phyloP scores from a whole-genome alignment of 2,329 filamentous ascomycete genomes.

The Podosphaera fusca region DNA sequence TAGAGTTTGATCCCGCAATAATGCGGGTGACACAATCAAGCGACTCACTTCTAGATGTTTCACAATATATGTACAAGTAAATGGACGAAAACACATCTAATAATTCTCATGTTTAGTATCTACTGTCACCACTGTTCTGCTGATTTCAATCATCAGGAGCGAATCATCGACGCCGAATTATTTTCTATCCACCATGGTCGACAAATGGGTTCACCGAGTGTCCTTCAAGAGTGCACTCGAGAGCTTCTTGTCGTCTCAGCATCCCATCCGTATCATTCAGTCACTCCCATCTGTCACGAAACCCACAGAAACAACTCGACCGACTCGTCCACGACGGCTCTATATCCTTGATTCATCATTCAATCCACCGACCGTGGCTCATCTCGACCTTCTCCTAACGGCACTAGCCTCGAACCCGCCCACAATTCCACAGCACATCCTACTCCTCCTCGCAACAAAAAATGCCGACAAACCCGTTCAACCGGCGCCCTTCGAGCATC shows the following conservation, averaged over 20 bases:
- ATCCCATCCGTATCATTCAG: not conserved
- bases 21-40: no score
- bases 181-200: not conserved
- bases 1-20: no score
- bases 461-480: slow-evolving; percentile 45
- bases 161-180: not conserved
- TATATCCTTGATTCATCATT: slow-evolving; percentile 44
- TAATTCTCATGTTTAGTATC: no score
- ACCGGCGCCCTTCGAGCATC: slow-evolving; percentile 42
- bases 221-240: not conserved
- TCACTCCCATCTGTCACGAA: not conserved
- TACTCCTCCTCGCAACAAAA: slow-evolving; percentile 36
- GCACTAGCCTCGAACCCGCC: slow-evolving; percentile 17
- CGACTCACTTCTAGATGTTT: no score
- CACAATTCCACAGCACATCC: slow-evolving; percentile 19
- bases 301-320: not conserved
- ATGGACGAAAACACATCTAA: no score
- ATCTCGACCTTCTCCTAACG: slow-evolving; percentile 31
- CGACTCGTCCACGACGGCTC: slow-evolving; percentile 15
- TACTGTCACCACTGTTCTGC: no score
- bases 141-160: not conserved
- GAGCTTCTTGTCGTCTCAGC: not conserved
- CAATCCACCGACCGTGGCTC: slow-evolving; percentile 41
- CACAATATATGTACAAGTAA: no score
- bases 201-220: not conserved